Percentiles rank a stretch among this genome's conserved stretches.
These are phyloP conservation scores for Penicillium turbatum DNA, from an alignment of 495 filamentous ascomycete genomes.

Conservation along the genomic window DNA sequence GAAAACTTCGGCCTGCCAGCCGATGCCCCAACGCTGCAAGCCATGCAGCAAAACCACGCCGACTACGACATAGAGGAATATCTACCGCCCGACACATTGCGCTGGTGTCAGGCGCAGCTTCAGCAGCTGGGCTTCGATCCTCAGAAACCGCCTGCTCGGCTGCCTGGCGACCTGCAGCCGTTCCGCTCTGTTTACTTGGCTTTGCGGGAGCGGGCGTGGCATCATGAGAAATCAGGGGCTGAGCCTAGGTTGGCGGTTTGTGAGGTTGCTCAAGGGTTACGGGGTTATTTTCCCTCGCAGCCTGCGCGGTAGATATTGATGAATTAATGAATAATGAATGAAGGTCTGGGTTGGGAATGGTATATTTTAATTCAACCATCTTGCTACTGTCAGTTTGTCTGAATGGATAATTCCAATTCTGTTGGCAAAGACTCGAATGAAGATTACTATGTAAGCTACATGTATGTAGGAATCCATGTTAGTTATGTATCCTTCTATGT, in stretches of 20 bases:
- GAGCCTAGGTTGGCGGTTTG: slow-evolving; percentile 2
- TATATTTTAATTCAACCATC: background rate
- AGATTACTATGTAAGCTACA: too few species aligned
- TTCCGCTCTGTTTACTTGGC: slow-evolving; percentile 6
- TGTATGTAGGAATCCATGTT: too few species aligned
- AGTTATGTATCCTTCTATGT: too few species aligned
- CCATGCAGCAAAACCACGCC: background rate
- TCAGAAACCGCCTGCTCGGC: background rate
- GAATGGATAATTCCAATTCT: background rate
- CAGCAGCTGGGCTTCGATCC: slow-evolving; percentile 7
- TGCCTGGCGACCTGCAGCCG: slow-evolving; percentile 5
- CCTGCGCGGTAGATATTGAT: background rate
- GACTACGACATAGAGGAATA: slow-evolving; percentile 1
- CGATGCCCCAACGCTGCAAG: slow-evolving; percentile 2
- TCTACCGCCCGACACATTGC: background rate
- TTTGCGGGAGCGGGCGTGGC: slow-evolving; percentile 6
- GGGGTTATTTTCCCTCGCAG: slow-evolving; percentile 3
- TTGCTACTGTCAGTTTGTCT: background rate
- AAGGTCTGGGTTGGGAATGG: background rate
- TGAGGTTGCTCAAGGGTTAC: background rate
- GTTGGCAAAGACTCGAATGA: background rate
- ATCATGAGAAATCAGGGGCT: background rate
- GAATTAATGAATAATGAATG: slow-evolving; percentile 6
- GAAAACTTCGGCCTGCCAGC: slow-evolving; percentile 12
- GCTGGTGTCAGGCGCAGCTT: slow-evolving; percentile 5